Base-by-base conservation (phyloP, 2,329 filamentous ascomycete genomes). In the Leptoxyphium fumago region DNA sequence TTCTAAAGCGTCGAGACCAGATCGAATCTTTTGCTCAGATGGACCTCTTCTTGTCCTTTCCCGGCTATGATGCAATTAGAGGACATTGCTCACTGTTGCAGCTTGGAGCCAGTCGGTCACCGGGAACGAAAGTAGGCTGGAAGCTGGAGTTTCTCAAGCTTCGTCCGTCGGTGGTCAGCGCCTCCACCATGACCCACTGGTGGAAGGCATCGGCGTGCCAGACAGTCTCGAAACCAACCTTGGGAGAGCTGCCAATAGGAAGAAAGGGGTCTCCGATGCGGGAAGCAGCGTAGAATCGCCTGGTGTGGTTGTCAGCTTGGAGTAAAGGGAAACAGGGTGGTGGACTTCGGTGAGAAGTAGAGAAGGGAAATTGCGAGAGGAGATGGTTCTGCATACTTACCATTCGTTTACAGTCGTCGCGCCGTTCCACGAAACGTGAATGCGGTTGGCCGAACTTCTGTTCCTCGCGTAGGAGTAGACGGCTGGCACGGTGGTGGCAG, bases 351-450 rank as follows among this genome's bases (percentile, higher is more conserved):
- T n/a, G n/a, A 26, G 21, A 26, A 26, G 4, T 3, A 26, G 4
- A 7, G 21, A 26, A 26, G 7, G 21, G 7, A 26, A 26, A 26
- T 7, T 7, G 21, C 3, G 21, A 26, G 21, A 7, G 21, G 3
- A 26, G 7, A 7, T 26, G 4, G 7, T 26, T 26, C 21, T 26
- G 21, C 21, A 3, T 15, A 36, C 32, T 36, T 15, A 36, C 32
- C 32, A 69, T 1, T 45, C 51, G 2, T 47, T 46, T n/a, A 68
- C 56, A 21, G 65, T 63, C 0, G 67, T 69, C 0, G 64, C 65
- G 8, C 66, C 66, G 46, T 69, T 69, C 66, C 66, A 69, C 10
- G 67, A 72, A 1, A 74, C 69, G 54, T 73, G 75, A 2, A 67
- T 51, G 2, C 60, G 53, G 9, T 48, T 59, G 0, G 56, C 55